Evolutionary conservation across 2,329 filamentous ascomycete species (phyloP).

Genomic region (Hypoxylon rubiginosum): DNA sequence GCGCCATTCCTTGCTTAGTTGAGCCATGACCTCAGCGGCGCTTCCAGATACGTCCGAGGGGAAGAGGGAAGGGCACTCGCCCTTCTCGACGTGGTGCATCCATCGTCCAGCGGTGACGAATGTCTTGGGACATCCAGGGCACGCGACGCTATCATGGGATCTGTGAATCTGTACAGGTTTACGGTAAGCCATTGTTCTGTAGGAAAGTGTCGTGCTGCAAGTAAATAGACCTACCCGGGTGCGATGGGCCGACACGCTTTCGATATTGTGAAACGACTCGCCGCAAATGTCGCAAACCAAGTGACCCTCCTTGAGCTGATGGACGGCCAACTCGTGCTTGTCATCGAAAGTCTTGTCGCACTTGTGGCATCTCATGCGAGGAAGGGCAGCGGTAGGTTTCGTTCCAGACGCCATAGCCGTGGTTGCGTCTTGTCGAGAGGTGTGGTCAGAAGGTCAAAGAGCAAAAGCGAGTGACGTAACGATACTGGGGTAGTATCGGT

Average conservation of each 20-base stretch:
- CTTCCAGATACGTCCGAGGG: slow-evolving; percentile 51
- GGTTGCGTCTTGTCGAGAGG: background rate
- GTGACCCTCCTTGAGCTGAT: slow-evolving; percentile 36
- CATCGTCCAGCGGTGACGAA: slow-evolving; percentile 57
- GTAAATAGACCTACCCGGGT: slow-evolving; percentile 28
- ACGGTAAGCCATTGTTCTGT: slow-evolving; percentile 22
- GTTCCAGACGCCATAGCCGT: background rate
- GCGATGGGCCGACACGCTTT: slow-evolving; percentile 34
- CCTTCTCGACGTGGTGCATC: slow-evolving; percentile 61
- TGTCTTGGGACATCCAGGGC: slow-evolving; percentile 60
- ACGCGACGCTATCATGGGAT: slow-evolving; percentile 58
- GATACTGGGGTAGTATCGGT: background rate
- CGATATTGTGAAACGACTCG: slow-evolving; percentile 22
- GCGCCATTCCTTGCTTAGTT: slow-evolving; percentile 18
- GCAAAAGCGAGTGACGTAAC: background rate
- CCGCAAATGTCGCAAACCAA: slow-evolving; percentile 39
- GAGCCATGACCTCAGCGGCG: slow-evolving; percentile 50
- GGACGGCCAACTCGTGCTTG: slow-evolving; percentile 24
- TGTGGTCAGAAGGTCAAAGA: background rate
- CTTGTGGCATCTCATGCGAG: slow-evolving; percentile 20
- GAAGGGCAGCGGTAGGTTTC: background rate
- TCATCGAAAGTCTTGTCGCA: slow-evolving; percentile 29
- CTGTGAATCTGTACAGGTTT: slow-evolving; percentile 54
- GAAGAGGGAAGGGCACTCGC: slow-evolving; percentile 56
- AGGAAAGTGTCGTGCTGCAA: background rate